Conservation (phyloP, 306 rosid genomes). For the Cicer cuneatum region DNA sequence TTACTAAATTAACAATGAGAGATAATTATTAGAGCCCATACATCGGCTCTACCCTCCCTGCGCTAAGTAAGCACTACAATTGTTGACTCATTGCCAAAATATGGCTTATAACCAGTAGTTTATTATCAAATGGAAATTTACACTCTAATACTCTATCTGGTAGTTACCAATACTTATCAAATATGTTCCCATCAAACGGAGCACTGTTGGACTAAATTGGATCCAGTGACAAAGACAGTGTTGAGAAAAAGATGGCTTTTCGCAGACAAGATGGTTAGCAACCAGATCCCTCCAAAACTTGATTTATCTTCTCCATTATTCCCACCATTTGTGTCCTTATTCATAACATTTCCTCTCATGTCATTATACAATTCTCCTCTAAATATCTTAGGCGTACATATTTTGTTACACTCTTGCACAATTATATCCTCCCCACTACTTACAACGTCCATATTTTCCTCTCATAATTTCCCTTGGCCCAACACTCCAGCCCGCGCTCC, state of each 20-base stretch:
- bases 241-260: background rate
- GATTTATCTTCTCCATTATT: background rate
- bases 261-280: background rate
- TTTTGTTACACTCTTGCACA: slow-evolving; percentile 10
- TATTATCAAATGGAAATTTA: slow-evolving; percentile 1
- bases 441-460: background rate
- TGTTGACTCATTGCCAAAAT: background rate
- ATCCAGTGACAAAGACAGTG: background rate
- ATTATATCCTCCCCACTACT: slow-evolving; percentile 6
- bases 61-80: slow-evolving; percentile 7
- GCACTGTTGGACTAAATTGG: background rate
- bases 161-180: background rate
- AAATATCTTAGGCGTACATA: background rate
- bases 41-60: slow-evolving; percentile 1
- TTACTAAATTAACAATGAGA: background rate
- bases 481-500: background rate
- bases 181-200: background rate
- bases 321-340: background rate
- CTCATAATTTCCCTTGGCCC: background rate
- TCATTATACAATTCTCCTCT: slow-evolving; percentile 23
- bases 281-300: background rate
- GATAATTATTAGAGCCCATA: slow-evolving; percentile 6
- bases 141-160: background rate
- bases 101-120: slow-evolving; percentile 7
- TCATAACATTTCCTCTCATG: slow-evolving; percentile 7